These are phyloP conservation scores for Oryza rufipogon DNA, from an alignment of 176 grass and related monocot genomes.

Conservation along the genomic window DNA sequence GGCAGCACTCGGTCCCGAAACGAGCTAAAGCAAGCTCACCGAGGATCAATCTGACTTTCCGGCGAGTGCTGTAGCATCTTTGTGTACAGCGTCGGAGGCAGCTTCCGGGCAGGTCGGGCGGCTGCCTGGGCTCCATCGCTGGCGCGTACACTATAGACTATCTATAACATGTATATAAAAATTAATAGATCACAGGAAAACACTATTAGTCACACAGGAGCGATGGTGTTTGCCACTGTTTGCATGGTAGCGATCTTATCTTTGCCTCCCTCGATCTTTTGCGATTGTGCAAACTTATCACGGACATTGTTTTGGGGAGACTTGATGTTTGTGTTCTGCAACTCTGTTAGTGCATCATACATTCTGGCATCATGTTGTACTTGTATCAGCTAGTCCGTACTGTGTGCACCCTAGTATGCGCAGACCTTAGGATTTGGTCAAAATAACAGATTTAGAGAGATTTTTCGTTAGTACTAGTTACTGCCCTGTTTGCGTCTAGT, in stretches of 20 bases:
- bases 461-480: too few species aligned
- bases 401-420: background rate
- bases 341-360: background rate
- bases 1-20: slow-evolving; percentile 82
- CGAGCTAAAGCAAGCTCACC: slow-evolving; percentile 60
- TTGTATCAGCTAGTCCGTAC: background rate
- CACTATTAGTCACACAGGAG: too few species aligned
- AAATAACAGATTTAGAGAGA: too few species aligned
- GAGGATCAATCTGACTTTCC: slow-evolving; percentile 90
- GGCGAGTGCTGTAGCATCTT: slow-evolving; percentile 42
- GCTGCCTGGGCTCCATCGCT: too few species aligned
- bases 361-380: background rate
- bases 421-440: background rate
- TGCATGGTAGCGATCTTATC: background rate
- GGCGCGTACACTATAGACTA: too few species aligned
- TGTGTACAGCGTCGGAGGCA: too few species aligned
- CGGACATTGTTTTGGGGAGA: background rate
- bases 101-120: too few species aligned
- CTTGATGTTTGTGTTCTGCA: background rate
- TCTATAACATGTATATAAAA: too few species aligned
- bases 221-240: too few species aligned
- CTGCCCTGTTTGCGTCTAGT: too few species aligned
- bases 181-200: too few species aligned
- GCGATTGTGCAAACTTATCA: background rate
- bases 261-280: background rate